Conservation (phyloP, 805 yeast species). For the Blastobotrys attinorum region DNA sequence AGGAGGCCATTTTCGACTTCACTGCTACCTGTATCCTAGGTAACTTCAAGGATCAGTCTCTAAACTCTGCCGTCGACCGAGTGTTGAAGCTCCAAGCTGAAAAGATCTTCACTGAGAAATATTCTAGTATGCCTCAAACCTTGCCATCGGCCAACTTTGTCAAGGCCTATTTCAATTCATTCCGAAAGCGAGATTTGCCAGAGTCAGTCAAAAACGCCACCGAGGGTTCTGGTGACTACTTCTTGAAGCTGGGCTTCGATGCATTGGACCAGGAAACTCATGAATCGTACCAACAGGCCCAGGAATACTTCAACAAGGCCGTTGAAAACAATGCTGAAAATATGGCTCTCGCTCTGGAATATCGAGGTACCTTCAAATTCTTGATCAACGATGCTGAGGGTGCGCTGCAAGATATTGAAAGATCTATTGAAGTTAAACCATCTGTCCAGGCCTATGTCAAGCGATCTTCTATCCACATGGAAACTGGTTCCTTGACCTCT, state of each 20-base stretch:
- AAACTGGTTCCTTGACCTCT: slow-evolving; percentile 54
- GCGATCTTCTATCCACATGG: slow-evolving; percentile 78
- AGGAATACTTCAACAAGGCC: slow-evolving; percentile 35
- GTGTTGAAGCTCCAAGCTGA: slow-evolving; percentile 76
- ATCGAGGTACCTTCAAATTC: slow-evolving; percentile 74
- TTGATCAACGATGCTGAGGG: slow-evolving; percentile 62
- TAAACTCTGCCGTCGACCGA: slow-evolving; percentile 79
- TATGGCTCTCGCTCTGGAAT: slow-evolving; percentile 71
- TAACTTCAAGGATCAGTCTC: slow-evolving; percentile 68
- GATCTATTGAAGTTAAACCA: slow-evolving; percentile 59
- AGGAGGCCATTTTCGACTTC: slow-evolving; percentile 84
- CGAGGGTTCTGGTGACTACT: slow-evolving; percentile 53
- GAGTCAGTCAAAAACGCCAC: slow-evolving; percentile 42
- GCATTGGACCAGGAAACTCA: slow-evolving; percentile 40
- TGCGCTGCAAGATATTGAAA: slow-evolving; percentile 57
- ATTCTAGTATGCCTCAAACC: slow-evolving; percentile 42
- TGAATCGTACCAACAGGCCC: slow-evolving; percentile 58
- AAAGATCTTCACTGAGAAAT: slow-evolving; percentile 55
- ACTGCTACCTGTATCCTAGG: slow-evolving; percentile 83
- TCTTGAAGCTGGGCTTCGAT: slow-evolving; percentile 56
- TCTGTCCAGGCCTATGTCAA: slow-evolving; percentile 71
- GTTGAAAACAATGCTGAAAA: slow-evolving; percentile 25
- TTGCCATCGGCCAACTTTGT: slow-evolving; percentile 72
- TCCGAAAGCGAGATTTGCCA: slow-evolving; percentile 46
- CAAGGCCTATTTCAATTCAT: slow-evolving; percentile 85